Percentiles rank a stretch among this genome's conserved stretches.
phyloP scores from a whole-genome alignment of 805 yeast species.

The Zygotorulaspora sp. region DNA sequence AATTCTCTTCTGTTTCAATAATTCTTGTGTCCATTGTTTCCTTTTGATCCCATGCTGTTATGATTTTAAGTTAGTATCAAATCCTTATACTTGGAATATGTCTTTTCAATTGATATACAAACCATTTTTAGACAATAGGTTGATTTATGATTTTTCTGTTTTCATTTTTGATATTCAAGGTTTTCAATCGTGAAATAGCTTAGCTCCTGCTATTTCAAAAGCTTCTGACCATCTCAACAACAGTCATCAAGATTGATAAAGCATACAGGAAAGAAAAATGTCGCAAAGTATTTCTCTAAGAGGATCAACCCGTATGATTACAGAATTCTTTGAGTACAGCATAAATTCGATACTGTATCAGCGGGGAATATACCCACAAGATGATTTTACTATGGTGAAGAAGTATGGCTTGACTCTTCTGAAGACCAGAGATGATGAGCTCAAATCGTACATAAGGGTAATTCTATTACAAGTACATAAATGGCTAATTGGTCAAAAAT shows the following conservation, averaged over 20 bases:
- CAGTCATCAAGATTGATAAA: too few relatives aligned
- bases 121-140: not conserved
- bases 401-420: conserved; percentile 78
- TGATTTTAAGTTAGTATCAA: not conserved
- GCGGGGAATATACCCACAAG: conserved; percentile 84
- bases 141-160: not conserved
- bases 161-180: not conserved
- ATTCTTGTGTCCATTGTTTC: conserved; percentile 51
- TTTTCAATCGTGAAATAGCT: too few relatives aligned
- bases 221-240: not conserved
- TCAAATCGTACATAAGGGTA: conserved; percentile 59
- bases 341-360: conserved; percentile 81
- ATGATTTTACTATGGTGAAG: conserved; percentile 70
- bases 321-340: conserved; percentile 80
- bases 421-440: conserved; percentile 69
- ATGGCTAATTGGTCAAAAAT: conserved; percentile 70
- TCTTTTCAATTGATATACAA: not conserved
- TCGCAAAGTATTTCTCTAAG: conserved; percentile 43
- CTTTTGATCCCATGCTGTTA: conserved; percentile 71
- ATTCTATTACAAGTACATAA: conserved; percentile 64
- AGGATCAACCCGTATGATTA: conserved; percentile 73
- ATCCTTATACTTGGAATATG: not conserved
- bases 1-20: conserved; percentile 45
- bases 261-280: conserved; percentile 10
- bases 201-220: too few relatives aligned